These are phyloP conservation scores for Thelephora aurantiotincta DNA, from an alignment of 768 basidiomycete genomes.

Conservation along the genomic window DNA sequence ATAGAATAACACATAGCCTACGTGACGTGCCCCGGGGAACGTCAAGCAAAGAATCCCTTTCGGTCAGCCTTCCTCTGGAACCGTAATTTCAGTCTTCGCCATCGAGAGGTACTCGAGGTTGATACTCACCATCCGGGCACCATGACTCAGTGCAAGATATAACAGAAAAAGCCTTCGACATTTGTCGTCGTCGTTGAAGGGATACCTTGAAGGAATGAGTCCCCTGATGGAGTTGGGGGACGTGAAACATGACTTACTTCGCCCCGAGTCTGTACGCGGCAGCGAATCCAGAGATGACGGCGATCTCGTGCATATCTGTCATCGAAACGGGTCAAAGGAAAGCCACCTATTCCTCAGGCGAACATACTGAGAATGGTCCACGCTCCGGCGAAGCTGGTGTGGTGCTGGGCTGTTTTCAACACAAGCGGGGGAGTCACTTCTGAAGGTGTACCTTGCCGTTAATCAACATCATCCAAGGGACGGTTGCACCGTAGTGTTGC, in stretches of 20 bases:
- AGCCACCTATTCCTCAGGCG: background rate
- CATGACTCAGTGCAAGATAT: slow-evolving; percentile 16
- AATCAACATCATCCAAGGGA: slow-evolving; percentile 25
- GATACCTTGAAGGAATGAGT: slow-evolving; percentile 7
- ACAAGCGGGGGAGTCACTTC: slow-evolving; percentile 5
- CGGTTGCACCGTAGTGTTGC: slow-evolving; percentile 26
- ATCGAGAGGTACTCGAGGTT: background rate
- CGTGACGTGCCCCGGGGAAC: background rate
- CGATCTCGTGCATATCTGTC: slow-evolving; percentile 23
- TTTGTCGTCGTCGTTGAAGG: slow-evolving; percentile 17
- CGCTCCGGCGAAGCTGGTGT: slow-evolving; percentile 15
- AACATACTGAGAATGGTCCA: slow-evolving; percentile 15
- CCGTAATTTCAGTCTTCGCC: background rate
- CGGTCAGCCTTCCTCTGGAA: slow-evolving; percentile 16
- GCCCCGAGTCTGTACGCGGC: slow-evolving; percentile 23
- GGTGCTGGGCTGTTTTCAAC: no score
- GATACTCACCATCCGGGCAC: slow-evolving; percentile 12
- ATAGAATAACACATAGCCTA: no score
- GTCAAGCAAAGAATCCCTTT: slow-evolving; percentile 9
- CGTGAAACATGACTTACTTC: slow-evolving; percentile 1
- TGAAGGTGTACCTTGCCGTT: slow-evolving; percentile 22
- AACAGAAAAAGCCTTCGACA: slow-evolving; percentile 17
- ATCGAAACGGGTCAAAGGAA: slow-evolving; percentile 6
- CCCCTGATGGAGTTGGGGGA: no score
- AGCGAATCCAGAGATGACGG: slow-evolving; percentile 26